Percentiles rank a stretch among this genome's conserved stretches.
Conservation (phyloP, 2,329 filamentous ascomycete species). For the Rhexocercosporidium sp. region DNA sequence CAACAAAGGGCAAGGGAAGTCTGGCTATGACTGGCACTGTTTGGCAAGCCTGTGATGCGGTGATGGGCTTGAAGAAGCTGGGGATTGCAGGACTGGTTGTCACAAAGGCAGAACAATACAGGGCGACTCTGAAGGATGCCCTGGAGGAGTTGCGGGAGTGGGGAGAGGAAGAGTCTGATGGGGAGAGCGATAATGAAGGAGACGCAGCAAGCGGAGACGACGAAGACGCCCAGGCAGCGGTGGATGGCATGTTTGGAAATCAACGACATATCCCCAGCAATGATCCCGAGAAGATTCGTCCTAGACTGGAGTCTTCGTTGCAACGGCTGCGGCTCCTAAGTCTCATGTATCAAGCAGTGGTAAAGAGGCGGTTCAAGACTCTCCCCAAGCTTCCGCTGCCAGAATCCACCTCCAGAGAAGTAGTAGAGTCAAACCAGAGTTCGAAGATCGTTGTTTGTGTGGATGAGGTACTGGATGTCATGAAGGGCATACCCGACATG, state of each 20-base stretch:
- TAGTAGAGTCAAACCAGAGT: conserved; percentile 21
- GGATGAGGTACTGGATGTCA: conserved; percentile 59
- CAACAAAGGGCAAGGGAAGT: conserved; percentile 53
- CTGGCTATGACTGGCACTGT: conserved; percentile 74
- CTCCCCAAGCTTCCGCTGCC: conserved; percentile 51
- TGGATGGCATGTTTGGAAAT: conserved; percentile 72
- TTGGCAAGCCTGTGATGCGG: conserved; percentile 82
- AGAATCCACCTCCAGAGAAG: conserved; percentile 42
- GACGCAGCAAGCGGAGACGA: conserved; percentile 46
- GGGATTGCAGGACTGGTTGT: conserved; percentile 75
- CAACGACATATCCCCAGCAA: conserved; percentile 65
- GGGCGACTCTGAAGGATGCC: conserved; percentile 79
- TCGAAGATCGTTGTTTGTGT: conserved; percentile 45
- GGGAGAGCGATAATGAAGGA: conserved; percentile 61
- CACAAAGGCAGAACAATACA: conserved; percentile 73
- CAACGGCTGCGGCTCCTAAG: conserved; percentile 70
- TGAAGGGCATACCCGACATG: conserved; percentile 67
- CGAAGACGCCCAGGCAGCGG: conserved; percentile 56
- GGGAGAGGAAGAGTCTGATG: conserved; percentile 73
- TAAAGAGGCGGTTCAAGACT: conserved; percentile 71
- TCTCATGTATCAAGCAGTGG: conserved; percentile 71
- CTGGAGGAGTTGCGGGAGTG: conserved; percentile 88
- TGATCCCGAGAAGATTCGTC: conserved; percentile 67
- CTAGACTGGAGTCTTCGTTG: conserved; percentile 67
- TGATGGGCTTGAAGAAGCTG: conserved; percentile 65